A percentile compares a stretch with the other conserved stretches of the same genome.
phyloP scores from a whole-genome alignment of 345 rosid species.

The Barbarea vulgaris region DNA sequence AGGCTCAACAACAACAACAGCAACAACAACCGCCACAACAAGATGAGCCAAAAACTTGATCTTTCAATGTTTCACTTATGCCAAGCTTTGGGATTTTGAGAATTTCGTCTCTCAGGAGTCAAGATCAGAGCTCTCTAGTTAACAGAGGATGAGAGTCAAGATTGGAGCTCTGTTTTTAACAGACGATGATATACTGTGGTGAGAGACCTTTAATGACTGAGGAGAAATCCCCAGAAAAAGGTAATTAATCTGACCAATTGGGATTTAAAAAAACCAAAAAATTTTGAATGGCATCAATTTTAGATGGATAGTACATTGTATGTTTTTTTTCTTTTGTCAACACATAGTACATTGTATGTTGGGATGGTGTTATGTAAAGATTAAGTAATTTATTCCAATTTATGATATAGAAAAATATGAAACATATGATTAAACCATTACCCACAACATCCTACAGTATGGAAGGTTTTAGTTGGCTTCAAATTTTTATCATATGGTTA shows the following conservation, averaged over 20 bases:
- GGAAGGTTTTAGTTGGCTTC: not conserved
- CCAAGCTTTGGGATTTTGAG: not conserved
- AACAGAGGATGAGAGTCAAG: not conserved
- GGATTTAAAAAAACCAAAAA: not conserved
- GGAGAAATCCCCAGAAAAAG: not conserved
- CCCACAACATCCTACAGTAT: not conserved
- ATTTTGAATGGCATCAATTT: not conserved
- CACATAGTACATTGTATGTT: not conserved
- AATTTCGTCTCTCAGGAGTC: not conserved
- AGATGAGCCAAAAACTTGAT: constrained; percentile 24
- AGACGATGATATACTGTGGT: not conserved
- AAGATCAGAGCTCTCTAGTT: not conserved
- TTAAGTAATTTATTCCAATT: not conserved
- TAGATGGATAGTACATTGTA: not conserved
- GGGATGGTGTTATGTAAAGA: not conserved
- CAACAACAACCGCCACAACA: constrained; percentile 21
- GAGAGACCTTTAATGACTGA: not conserved
- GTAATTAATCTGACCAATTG: not conserved
- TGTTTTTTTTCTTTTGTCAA: too few species aligned
- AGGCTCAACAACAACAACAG: constrained; percentile 45
- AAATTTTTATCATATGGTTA: too few species aligned
- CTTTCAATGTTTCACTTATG: not conserved
- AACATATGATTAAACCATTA: not conserved
- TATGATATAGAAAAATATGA: not conserved
- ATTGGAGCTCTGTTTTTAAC: not conserved